A percentile compares a stretch with the other conserved stretches of the same genome.
These are phyloP conservation scores for Pestalotiopsis fici DNA, from an alignment of 2,329 filamentous ascomycete species.

Conservation along the genomic window DNA sequence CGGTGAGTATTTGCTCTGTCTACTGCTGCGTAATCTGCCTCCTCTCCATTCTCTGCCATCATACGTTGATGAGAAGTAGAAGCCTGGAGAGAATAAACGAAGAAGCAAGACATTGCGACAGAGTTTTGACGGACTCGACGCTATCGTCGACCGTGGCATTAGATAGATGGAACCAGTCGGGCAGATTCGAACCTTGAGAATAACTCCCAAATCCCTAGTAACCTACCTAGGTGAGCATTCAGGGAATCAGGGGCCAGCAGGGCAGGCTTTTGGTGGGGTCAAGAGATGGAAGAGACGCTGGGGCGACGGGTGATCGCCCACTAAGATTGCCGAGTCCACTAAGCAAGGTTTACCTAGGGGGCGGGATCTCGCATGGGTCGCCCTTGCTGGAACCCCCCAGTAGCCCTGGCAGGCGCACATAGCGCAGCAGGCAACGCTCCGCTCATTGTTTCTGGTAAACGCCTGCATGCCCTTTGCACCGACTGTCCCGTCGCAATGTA, in stretches of 20 bases:
- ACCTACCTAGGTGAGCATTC: background rate
- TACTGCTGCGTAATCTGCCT: background rate
- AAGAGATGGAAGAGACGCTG: background rate
- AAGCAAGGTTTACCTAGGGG: slow-evolving; percentile 2
- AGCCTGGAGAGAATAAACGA: background rate
- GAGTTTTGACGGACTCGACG: background rate
- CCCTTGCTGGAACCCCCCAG: background rate
- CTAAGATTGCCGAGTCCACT: slow-evolving; percentile 6
- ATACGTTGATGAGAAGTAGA: background rate
- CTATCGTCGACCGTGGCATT: background rate
- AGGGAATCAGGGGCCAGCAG: background rate
- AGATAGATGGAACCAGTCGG: background rate
- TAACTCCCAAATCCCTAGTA: too few species aligned
- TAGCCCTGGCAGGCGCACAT: background rate
- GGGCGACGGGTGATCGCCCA: slow-evolving; percentile 2
- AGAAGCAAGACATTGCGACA: background rate
- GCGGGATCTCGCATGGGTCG: slow-evolving; percentile 2
- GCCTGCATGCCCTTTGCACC: background rate
- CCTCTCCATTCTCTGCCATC: background rate
- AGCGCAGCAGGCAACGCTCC: background rate
- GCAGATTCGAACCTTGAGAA: background rate
- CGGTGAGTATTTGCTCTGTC: background rate
- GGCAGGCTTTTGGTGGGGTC: background rate
- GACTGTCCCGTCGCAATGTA: background rate
- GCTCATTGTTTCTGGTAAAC: background rate